These are phyloP conservation scores for Globisporangium lucens DNA, from an alignment of 352 stramenopile genomes.

Conservation along the genomic window DNA sequence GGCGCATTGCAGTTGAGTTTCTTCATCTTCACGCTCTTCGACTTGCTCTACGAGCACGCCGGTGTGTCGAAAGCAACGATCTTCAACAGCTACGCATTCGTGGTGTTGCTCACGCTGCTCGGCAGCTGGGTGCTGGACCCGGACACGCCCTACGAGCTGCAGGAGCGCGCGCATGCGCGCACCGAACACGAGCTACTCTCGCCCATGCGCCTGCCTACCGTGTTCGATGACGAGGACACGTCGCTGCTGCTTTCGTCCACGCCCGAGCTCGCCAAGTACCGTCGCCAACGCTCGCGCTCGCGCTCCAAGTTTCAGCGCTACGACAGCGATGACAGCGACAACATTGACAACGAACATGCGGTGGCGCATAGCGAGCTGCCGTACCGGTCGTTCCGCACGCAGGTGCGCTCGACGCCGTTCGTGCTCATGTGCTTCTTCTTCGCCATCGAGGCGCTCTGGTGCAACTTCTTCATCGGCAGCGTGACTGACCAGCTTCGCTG, in stretches of 20 bases:
- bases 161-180: slow-evolving; percentile 4
- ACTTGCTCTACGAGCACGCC: slow-evolving; percentile 38
- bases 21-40: slow-evolving; percentile 69
- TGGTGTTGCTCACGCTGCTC: slow-evolving; percentile 49
- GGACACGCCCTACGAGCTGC: slow-evolving; percentile 40
- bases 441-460: slow-evolving; percentile 68
- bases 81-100: slow-evolving; percentile 48
- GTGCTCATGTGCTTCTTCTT: slow-evolving; percentile 75
- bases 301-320: slow-evolving; percentile 22
- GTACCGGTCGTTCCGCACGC: slow-evolving; percentile 57
- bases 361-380: slow-evolving; percentile 22
- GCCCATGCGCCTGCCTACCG: slow-evolving; percentile 48
- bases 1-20: slow-evolving; percentile 70
- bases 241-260: slow-evolving; percentile 49
- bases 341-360: background rate
- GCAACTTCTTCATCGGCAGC: slow-evolving; percentile 83
- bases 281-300: slow-evolving; percentile 10
- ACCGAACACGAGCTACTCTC: slow-evolving; percentile 50
- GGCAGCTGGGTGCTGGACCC: slow-evolving; percentile 55
- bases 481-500: slow-evolving; percentile 54
- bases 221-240: slow-evolving; percentile 56
- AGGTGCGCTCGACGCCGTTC: slow-evolving; percentile 64
- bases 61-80: slow-evolving; percentile 38
- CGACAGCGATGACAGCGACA: slow-evolving; percentile 22
- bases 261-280: slow-evolving; percentile 42